These are phyloP conservation scores for Hymenoscyphus scutula DNA, from an alignment of 2,329 filamentous ascomycete species.

Conservation along the genomic window DNA sequence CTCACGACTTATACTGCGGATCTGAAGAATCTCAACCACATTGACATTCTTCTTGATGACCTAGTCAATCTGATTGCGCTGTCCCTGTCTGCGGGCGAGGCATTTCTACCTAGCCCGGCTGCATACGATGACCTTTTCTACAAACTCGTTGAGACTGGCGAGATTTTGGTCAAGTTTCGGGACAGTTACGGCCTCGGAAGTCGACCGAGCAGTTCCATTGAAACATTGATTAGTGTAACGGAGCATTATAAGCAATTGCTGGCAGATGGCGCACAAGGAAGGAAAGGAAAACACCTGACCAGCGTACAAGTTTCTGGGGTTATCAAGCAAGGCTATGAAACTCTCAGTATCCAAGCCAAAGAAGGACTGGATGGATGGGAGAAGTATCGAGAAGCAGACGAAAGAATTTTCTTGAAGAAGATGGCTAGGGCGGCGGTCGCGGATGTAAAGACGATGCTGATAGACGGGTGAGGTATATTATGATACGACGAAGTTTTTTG, in stretches of 20 bases:
- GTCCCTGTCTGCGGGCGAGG: slow-evolving; percentile 81
- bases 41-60: slow-evolving; percentile 71
- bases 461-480: slow-evolving; percentile 5
- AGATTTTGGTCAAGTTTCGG: slow-evolving; percentile 77
- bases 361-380: slow-evolving; percentile 87
- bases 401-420: slow-evolving; percentile 81
- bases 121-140: slow-evolving; percentile 98
- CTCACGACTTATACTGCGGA: slow-evolving; percentile 82
- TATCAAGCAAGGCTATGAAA: slow-evolving; percentile 96
- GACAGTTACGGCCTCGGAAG: slow-evolving; percentile 66
- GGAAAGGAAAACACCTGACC: slow-evolving; percentile 67
- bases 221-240: slow-evolving; percentile 78
- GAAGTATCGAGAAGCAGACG: slow-evolving; percentile 80
- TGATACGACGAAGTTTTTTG: neutral
- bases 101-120: slow-evolving; percentile 81
- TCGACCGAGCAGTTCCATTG: slow-evolving; percentile 68
- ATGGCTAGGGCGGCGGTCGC: slow-evolving; percentile 76
- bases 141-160: slow-evolving; percentile 91
- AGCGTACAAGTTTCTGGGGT: slow-evolving; percentile 82
- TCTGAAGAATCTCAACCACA: slow-evolving; percentile 64
- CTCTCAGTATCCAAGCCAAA: slow-evolving; percentile 83
- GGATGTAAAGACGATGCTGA: slow-evolving; percentile 51
- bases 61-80: slow-evolving; percentile 82
- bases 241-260: slow-evolving; percentile 86
- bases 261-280: slow-evolving; percentile 51